Evolutionary conservation across 179 eudicot genomes (phyloP).

Genomic region (Heliamphora pulchella): DNA sequence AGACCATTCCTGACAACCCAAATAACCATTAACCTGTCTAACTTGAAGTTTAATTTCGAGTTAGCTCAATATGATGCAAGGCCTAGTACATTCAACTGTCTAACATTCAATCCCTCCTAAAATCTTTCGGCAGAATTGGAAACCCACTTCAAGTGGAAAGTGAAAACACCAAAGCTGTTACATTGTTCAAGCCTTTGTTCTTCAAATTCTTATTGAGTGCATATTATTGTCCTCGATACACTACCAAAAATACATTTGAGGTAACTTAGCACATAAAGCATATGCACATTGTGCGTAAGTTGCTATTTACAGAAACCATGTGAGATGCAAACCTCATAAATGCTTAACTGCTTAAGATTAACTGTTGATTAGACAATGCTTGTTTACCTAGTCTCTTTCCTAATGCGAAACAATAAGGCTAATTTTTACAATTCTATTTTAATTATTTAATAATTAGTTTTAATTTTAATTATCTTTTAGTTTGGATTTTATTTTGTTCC

Average conservation of each 20-base stretch:
- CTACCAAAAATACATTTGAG: background rate
- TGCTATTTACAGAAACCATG: background rate
- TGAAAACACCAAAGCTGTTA: background rate
- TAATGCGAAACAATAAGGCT: background rate
- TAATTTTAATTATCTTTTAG: too few species aligned
- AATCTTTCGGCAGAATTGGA: background rate
- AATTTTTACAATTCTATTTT: too few species aligned
- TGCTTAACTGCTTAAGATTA: background rate
- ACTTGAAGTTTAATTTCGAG: background rate
- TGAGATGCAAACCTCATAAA: background rate
- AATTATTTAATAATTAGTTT: too few species aligned
- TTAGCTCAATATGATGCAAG: background rate
- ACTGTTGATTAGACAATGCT: background rate
- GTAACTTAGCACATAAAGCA: background rate
- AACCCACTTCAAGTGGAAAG: background rate
- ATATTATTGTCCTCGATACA: background rate
- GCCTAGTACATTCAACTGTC: background rate
- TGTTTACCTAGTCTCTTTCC: background rate
- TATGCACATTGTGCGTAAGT: background rate
- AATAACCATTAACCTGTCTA: background rate
- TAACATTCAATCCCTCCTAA: background rate
- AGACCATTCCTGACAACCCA: conserved; percentile 1
- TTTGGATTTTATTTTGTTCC: too few species aligned
- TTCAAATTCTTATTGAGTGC: background rate
- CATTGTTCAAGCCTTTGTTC: background rate